These are phyloP conservation scores for Mytilinidion resinicola DNA, from an alignment of 495 filamentous ascomycete species.

Conservation along the genomic window DNA sequence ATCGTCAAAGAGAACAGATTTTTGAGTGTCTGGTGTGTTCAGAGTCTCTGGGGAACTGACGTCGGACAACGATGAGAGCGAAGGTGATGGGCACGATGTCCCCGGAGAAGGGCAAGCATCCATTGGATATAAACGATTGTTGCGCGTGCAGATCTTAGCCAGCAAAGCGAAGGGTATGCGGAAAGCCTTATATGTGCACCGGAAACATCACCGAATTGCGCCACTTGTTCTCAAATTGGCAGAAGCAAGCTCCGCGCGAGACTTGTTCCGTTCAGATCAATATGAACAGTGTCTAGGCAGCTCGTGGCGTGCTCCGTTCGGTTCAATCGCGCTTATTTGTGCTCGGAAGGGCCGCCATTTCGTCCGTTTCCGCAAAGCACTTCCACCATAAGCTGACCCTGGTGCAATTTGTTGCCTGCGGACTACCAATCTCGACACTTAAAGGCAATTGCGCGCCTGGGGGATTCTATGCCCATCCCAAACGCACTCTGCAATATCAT, in stretches of 20 bases:
- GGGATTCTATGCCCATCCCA: no score
- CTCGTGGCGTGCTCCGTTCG: slow-evolving; percentile 26
- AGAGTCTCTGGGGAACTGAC: slow-evolving; percentile 15
- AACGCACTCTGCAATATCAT: no score
- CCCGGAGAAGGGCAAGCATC: slow-evolving; percentile 11
- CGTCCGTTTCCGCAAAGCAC: slow-evolving; percentile 26
- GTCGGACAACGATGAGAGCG: slow-evolving; percentile 20
- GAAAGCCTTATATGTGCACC: slow-evolving; percentile 27
- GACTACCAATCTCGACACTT: slow-evolving; percentile 15
- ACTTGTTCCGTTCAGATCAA: slow-evolving; percentile 25
- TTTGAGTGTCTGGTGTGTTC: slow-evolving; percentile 28
- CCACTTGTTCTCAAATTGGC: slow-evolving; percentile 20
- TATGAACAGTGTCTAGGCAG: slow-evolving; percentile 23
- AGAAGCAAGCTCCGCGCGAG: slow-evolving; percentile 26
- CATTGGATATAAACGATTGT: slow-evolving; percentile 9
- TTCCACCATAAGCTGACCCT: slow-evolving; percentile 22
- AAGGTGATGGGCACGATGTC: slow-evolving; percentile 18
- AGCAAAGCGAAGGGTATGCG: slow-evolving; percentile 7
- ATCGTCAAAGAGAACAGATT: slow-evolving; percentile 31
- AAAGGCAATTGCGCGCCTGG: slow-evolving; percentile 19
- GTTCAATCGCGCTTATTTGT: slow-evolving; percentile 27
- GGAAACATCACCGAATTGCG: slow-evolving; percentile 9
- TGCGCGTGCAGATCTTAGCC: not conserved
- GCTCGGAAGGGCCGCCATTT: slow-evolving; percentile 13
- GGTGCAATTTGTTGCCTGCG: slow-evolving; percentile 24